Base-by-base conservation (phyloP, 441 rosid genomes). In the Populus hybrid region DNA sequence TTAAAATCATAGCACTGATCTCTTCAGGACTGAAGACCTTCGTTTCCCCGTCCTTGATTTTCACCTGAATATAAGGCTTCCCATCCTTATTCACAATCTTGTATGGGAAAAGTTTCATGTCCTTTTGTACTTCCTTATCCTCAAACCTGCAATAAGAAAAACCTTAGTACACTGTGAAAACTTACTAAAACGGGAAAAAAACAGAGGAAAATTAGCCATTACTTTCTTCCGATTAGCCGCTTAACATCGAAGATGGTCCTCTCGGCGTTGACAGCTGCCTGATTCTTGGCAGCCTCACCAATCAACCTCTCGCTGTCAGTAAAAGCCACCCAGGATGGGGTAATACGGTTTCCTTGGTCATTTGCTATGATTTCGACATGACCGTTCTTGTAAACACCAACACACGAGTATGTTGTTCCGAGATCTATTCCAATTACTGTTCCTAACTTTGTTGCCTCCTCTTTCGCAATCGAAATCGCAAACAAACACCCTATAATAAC, bases 301-400 rank as follows among this genome's bases (percentile, higher is more conserved):
- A 95, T 93, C 75, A 95, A 82, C 84, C 99, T 93, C 88, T 95
- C 99, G 32, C 86, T 76, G 50, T 95, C 99, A 0, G 99, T 93
- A 89, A 95, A 95, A 75, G 86, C 99, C 18, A 95, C 99, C 99
- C 97, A 95, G 0, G 98, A 94, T 23, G 98, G 97, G 59, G 99
- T 96, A 59, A 96, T 94, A 83, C 98, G 94, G 86, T 96, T 96
- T 20, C 99, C 98, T 84, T 96, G 99, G 87, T 96, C 99, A 81
- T 96, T 96, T 69, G 99, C 98, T 84, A 94, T 92, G 85, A 96
- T 96, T 75, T 96, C 99, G 1, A 96, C 98, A 84, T 96, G 98
- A 34, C 99, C 99, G 40, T 93, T 93, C 87, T 93, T 96, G 89
- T 94, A 96, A 69, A 96, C 99, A 87, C 98, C 99, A 57, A 96